Base-by-base conservation (phyloP, 202 grass and related monocot genomes). In the Schoenoplectus tabernaemontani region DNA sequence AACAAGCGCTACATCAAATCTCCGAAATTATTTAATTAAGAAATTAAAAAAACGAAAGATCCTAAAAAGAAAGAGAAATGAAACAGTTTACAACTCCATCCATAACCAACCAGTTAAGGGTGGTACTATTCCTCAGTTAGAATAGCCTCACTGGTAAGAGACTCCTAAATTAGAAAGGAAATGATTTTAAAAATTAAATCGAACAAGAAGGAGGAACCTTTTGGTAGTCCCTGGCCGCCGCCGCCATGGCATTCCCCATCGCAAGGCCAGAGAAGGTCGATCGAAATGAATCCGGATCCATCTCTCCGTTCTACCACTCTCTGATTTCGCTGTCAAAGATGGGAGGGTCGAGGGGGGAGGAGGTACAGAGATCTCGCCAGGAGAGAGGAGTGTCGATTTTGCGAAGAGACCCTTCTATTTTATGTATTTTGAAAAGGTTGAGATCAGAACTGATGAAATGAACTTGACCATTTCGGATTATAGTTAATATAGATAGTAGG, bases 161-260 rank as follows among this genome's bases (percentile, higher is more conserved):
- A 51, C 69, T 73, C 32, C 0, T 46, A 48, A 77, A 33, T 79
- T 15, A 73, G 38, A 4, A 26, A 38, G 43, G 33, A 82, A 71
- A 72, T 0, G 17, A 26, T 71, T 41, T 7, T 8, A 56, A 19
- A 16, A 8, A 19, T 66, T 32, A 59, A 64, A 32, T 24, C 56
- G 39, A 24, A 32, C n/a, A n/a, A n/a, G n/a, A 84, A 53, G 23
- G n/a, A 38, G 38, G 48, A 3, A 98, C 95, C 91, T 98, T 98
- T 79, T 98, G 84, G 86, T 94, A 93, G 86, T 98, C 84, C 78
- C 95, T 90, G 64, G 91, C 89, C 23, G 95, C 95, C 50, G 95
- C 95, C 33, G 87, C 87, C 68, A 98, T 86, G 80, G 90, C 95
- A 81, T 98, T 98, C 33, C 91, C 91, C 56, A 98, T 83, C 42